Evolutionary conservation across 352 stramenopile species (phyloP).

Genomic region (Pythium sp.): DNA sequence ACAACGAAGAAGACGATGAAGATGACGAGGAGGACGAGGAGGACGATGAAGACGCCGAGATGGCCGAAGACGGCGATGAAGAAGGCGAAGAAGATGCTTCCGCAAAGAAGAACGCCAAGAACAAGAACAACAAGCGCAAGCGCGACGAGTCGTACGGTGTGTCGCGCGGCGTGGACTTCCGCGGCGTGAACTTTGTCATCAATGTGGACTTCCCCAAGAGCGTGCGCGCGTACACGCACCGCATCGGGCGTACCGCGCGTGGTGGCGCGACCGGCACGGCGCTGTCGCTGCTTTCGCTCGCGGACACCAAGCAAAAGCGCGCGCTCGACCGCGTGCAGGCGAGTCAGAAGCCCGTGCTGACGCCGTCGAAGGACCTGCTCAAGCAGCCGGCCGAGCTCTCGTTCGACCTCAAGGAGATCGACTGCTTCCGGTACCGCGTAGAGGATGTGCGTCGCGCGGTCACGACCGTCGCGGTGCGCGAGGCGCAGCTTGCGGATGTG

Average conservation of each 20-base stretch:
- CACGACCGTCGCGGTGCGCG: slow-evolving; percentile 92
- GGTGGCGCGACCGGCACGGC: slow-evolving; percentile 95
- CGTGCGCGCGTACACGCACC: slow-evolving; percentile 96
- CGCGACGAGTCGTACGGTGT: slow-evolving; percentile 95
- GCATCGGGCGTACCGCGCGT: slow-evolving; percentile 97
- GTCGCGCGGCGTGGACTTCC: slow-evolving; percentile 97
- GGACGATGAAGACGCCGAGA: slow-evolving; percentile 30
- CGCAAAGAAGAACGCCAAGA: slow-evolving; percentile 35
- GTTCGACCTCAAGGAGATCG: slow-evolving; percentile 98
- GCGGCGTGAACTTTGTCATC: slow-evolving; percentile 97
- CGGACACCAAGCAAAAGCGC: slow-evolving; percentile 76
- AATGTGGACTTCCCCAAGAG: slow-evolving; percentile 98
- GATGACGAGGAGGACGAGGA: slow-evolving; percentile 33
- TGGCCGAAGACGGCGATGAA: slow-evolving; percentile 32
- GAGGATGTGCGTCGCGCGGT: slow-evolving; percentile 94
- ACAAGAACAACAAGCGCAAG: slow-evolving; percentile 47
- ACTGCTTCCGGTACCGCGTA: slow-evolving; percentile 98
- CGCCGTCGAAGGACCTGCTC: slow-evolving; percentile 79
- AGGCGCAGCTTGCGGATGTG: slow-evolving; percentile 94
- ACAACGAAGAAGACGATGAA: slow-evolving; percentile 67
- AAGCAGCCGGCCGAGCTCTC: slow-evolving; percentile 93
- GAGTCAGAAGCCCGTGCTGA: slow-evolving; percentile 85
- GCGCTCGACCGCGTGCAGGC: slow-evolving; percentile 91
- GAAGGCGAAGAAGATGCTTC: slow-evolving; percentile 19
- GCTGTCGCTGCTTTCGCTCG: slow-evolving; percentile 91